These are phyloP conservation scores for Capsicum chinense DNA, from an alignment of 257 asterid species.

Conservation along the genomic window DNA sequence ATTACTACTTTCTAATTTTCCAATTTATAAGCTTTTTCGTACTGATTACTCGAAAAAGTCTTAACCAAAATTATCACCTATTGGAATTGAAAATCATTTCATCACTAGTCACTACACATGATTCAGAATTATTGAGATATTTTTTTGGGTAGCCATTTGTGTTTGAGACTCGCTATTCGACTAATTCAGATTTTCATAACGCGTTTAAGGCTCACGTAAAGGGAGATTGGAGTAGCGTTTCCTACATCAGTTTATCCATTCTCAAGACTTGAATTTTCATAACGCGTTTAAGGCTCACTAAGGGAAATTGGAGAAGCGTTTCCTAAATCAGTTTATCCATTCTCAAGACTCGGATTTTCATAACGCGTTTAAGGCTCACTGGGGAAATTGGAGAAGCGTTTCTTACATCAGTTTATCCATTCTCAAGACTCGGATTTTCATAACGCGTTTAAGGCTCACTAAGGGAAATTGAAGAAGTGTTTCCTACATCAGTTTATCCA, in stretches of 20 bases:
- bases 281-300: background rate
- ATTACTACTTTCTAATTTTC: background rate
- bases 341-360: rapidly evolving
- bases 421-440: background rate
- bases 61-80: background rate
- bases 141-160: background rate
- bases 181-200: background rate
- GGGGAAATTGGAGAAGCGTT: background rate
- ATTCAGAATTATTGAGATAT: too few species aligned
- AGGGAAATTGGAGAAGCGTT: background rate
- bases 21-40: background rate
- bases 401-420: too few species aligned
- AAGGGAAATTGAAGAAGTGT: too few species aligned
- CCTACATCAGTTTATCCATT: too few species aligned
- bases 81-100: background rate
- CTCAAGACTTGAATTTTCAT: rapidly evolving
- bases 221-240: background rate
- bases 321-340: too few species aligned
- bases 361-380: background rate
- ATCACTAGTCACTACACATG: too few species aligned
- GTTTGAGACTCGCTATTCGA: background rate
- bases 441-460: too few species aligned
- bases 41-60: background rate
- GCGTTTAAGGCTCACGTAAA: background rate
- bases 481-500: too few species aligned